A percentile compares a stretch with the other conserved stretches of the same genome.
Evolutionary conservation across 2,329 filamentous ascomycete species (phyloP).

Genomic region (Phialophora verrucosa): DNA sequence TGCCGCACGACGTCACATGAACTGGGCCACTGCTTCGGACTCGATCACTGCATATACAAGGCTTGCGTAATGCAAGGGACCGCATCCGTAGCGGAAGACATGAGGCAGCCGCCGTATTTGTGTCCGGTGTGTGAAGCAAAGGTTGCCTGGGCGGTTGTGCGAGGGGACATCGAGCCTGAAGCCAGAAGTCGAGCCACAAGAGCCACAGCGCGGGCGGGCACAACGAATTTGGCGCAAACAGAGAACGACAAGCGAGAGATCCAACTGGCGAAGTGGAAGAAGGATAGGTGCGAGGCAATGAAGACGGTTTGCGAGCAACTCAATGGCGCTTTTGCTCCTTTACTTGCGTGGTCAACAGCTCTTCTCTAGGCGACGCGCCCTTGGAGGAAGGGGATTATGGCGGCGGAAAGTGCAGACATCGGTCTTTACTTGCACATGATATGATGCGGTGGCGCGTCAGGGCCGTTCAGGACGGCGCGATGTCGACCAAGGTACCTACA

Average conservation of each 20-base stretch:
- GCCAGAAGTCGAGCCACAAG: background rate
- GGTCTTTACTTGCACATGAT: too few relatives aligned
- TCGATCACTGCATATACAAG: conserved; percentile 66
- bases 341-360: conserved; percentile 3
- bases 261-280: background rate
- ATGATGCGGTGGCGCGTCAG: too few relatives aligned
- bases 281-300: background rate
- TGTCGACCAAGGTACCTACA: too few relatives aligned
- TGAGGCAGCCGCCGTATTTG: conserved; percentile 66
- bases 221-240: background rate
- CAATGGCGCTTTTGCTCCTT: conserved; percentile 5
- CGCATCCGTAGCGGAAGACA: conserved; percentile 62
- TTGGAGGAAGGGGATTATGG: too few relatives aligned
- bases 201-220: background rate
- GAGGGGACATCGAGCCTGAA: background rate
- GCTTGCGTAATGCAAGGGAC: conserved; percentile 70
- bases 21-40: conserved; percentile 69
- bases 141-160: conserved; percentile 46
- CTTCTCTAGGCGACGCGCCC: background rate
- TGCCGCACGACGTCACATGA: conserved; percentile 68
- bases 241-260: background rate
- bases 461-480: too few relatives aligned
- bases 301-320: background rate
- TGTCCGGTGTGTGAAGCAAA: conserved; percentile 67
- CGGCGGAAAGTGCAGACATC: too few relatives aligned